Conservation (phyloP, 345 rosid genomes). For the Syzygium oleosum region DNA sequence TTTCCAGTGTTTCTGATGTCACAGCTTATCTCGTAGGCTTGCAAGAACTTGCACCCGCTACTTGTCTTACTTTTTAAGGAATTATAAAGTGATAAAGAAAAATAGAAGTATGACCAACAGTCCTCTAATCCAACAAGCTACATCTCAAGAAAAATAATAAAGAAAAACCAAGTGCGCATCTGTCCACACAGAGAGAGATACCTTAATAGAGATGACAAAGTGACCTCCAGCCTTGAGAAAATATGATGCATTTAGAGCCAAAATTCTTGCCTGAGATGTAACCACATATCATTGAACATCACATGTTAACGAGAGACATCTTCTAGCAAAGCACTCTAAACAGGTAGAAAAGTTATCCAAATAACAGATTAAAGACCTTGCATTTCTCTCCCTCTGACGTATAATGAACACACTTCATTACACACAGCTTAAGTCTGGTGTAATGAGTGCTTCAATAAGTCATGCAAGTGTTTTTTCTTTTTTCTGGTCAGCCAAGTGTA, state of each 20-base stretch:
- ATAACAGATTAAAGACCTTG: neutral
- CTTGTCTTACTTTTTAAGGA: neutral
- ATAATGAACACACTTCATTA: neutral
- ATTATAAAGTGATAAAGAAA: neutral
- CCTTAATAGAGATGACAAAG: conserved; percentile 98
- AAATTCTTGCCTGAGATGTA: conserved; percentile 72
- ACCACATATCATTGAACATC: neutral
- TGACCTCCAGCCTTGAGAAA: conserved; percentile 89
- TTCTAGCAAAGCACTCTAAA: neutral
- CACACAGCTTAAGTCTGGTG: neutral
- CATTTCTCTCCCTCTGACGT: neutral
- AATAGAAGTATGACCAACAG: neutral
- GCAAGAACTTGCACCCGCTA: neutral
- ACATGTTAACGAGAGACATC: neutral
- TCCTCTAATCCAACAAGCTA: neutral
- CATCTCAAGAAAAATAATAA: neutral
- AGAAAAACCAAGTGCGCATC: neutral
- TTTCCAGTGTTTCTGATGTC: neutral
- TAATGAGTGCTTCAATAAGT: neutral
- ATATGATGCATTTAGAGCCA: conserved; percentile 75
- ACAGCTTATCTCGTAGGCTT: neutral
- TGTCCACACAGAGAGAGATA: neutral
- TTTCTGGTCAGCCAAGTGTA: too few species aligned
- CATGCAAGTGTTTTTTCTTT: too few species aligned
- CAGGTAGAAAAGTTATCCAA: neutral